These are phyloP conservation scores for Penicillium malachiteum DNA, from an alignment of 495 filamentous ascomycete genomes.

Conservation along the genomic window DNA sequence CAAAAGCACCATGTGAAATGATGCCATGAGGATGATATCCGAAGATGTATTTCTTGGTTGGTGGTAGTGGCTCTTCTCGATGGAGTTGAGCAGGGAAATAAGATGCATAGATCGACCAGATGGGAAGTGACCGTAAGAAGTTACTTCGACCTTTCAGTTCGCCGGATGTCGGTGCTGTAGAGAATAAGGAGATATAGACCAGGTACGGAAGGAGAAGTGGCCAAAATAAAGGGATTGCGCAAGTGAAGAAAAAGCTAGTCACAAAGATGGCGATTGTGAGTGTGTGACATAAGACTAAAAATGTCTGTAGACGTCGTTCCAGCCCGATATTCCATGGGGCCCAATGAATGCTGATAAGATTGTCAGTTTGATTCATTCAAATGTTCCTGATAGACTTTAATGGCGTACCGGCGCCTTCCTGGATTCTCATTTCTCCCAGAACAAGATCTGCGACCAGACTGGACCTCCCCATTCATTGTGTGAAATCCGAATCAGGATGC, in stretches of 20 bases:
- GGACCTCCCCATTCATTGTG: conserved; percentile 18
- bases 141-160: conserved; percentile 69
- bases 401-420: conserved; percentile 17
- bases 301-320: conserved; percentile 81
- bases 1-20: conserved; percentile 92
- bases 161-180: conserved; percentile 71
- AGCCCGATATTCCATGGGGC: conserved; percentile 87
- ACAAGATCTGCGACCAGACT: background rate
- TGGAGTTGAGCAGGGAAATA: conserved; percentile 92
- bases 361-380: conserved; percentile 1
- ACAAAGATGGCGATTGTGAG: conserved; percentile 73
- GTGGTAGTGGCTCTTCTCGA: conserved; percentile 70
- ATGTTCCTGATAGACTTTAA: background rate
- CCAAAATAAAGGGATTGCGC: conserved; percentile 88
- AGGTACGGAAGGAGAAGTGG: conserved; percentile 89
- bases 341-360: conserved; percentile 63
- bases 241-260: conserved; percentile 86
- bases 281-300: conserved; percentile 82
- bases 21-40: conserved; percentile 98
- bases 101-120: conserved; percentile 86
- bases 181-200: conserved; percentile 75
- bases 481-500: too few species aligned
- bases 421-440: conserved; percentile 2
- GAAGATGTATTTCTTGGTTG: conserved; percentile 93
- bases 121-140: conserved; percentile 65